These are phyloP conservation scores for Microsporum ferrugineum DNA, from an alignment of 2,329 filamentous ascomycete species.

Conservation along the genomic window DNA sequence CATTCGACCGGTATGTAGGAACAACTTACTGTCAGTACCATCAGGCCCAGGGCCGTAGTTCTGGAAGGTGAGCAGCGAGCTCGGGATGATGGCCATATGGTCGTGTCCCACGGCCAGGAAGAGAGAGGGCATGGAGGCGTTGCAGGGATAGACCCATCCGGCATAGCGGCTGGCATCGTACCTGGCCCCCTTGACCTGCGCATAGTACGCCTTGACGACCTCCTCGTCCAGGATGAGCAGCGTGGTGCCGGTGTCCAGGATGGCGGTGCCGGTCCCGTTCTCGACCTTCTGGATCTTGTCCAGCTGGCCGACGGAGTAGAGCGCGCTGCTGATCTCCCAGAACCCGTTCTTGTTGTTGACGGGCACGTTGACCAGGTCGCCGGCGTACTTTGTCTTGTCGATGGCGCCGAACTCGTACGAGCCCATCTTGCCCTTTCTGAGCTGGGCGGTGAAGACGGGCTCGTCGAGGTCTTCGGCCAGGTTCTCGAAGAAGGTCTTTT, in stretches of 20 bases:
- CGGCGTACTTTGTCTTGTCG: slow-evolving; percentile 51
- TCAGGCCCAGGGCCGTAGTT: slow-evolving; percentile 36
- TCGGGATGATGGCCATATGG: slow-evolving; percentile 43
- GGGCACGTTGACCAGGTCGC: slow-evolving; percentile 49
- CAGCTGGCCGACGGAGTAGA: slow-evolving; percentile 43
- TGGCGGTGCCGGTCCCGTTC: slow-evolving; percentile 34
- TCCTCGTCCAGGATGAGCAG: slow-evolving; percentile 50
- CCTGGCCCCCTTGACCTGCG: slow-evolving; percentile 41
- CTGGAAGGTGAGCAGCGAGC: slow-evolving; percentile 46
- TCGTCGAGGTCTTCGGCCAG: slow-evolving; percentile 48
- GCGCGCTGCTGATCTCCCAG: slow-evolving; percentile 54
- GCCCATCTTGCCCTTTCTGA: slow-evolving; percentile 50
- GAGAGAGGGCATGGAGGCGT: slow-evolving; percentile 42
- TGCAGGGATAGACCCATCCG: slow-evolving; percentile 49
- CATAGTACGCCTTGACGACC: slow-evolving; percentile 51
- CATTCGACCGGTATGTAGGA: not conserved
- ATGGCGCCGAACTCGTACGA: slow-evolving; percentile 65
- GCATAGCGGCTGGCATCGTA: slow-evolving; percentile 32
- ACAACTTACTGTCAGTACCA: slow-evolving; percentile 28
- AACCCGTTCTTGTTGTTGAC: slow-evolving; percentile 54
- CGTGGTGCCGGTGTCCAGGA: slow-evolving; percentile 59
- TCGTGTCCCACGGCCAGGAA: slow-evolving; percentile 43
- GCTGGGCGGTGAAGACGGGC: slow-evolving; percentile 60
- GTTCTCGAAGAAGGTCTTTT: slow-evolving; percentile 67
- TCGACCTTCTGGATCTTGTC: slow-evolving; percentile 12